Evolutionary conservation across 345 rosid genomes (phyloP), one percentile per base, ranked within the genome.

Genomic region (Garcia nutans): DNA sequence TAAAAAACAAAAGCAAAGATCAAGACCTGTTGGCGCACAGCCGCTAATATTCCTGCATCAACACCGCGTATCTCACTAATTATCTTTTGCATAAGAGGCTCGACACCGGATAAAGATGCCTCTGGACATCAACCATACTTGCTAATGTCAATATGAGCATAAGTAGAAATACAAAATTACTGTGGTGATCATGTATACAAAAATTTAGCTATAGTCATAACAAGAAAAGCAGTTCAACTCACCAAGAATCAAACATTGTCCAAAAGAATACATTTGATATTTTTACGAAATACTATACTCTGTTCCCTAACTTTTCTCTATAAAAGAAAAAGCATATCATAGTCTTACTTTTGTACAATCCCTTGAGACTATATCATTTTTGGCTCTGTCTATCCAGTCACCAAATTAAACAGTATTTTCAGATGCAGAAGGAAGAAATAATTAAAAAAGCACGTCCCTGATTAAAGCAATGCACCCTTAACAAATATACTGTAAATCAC

Each of bases 31-130:
- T 93, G 98, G 68, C 97, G 99, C 85, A 96, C 99, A 80, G 98
- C 98, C 68, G 97, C 85, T 41, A 93, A 82, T 79, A 96, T 96
- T 82, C 84, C 93, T 11, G 92, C 93, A 86, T 96, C 99, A 55
- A 96, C 97, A 10, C 93, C 92, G n/a, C 93, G 89, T 71, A 96
- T 92, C 88, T 96, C 99, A 70, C 91, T 82, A 67, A 89, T 98
- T 78, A 96, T 92, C 89, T 93, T 96, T 79, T 92, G 97, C 98
- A 93, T 96, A 61, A 96, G 88, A 1, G 97, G 99, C 89, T 93
- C 99, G 62, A 96, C 93, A 23, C 98, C 99, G 83, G 99, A 88
- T 68, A 93, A 87, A 20, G 98, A 96, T 77, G 97, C 95, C 89
- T 96, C 98, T 96, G 96, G 19, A 83, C 61, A 76, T 65, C 49